Evolutionary conservation across 331 rosid genomes (phyloP).

Genomic region (Telfairia occidentalis): DNA sequence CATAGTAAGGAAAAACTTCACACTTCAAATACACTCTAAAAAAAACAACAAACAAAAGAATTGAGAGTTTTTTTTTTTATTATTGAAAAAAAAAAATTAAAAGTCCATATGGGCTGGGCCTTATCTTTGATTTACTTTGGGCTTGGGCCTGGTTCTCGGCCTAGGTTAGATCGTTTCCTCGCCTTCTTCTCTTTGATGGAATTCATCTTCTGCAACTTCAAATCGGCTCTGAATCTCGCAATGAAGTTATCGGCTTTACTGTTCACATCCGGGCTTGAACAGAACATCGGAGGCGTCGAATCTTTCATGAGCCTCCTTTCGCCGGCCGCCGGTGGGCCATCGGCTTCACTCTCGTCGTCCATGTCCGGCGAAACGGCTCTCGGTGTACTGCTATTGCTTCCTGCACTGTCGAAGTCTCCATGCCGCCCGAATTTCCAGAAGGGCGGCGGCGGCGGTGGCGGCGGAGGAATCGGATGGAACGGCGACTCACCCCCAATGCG

Average conservation of each 20-base stretch:
- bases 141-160: slow-evolving; percentile 20
- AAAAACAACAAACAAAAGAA: neutral
- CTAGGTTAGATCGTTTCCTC: slow-evolving; percentile 44
- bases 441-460: slow-evolving; percentile 65
- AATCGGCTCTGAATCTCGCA: slow-evolving; percentile 55
- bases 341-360: slow-evolving; percentile 24
- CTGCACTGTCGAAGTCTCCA: slow-evolving; percentile 62
- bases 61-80: neutral
- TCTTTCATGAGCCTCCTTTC: slow-evolving; percentile 21
- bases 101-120: neutral
- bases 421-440: slow-evolving; percentile 48
- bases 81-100: neutral
- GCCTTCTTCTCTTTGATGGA: slow-evolving; percentile 44
- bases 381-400: slow-evolving; percentile 47
- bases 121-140: neutral
- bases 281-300: slow-evolving; percentile 25
- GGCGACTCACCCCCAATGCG: slow-evolving; percentile 46
- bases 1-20: neutral
- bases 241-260: slow-evolving; percentile 73
- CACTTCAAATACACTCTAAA: neutral
- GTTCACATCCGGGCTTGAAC: slow-evolving; percentile 66
- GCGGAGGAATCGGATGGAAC: slow-evolving; percentile 42
- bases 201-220: slow-evolving; percentile 63
- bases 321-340: slow-evolving; percentile 26
- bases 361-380: slow-evolving; percentile 41